A percentile compares a stretch with the other conserved stretches of the same genome.
phyloP scores from a whole-genome alignment of 306 rosid species.

The Aeschynomene evenia region DNA sequence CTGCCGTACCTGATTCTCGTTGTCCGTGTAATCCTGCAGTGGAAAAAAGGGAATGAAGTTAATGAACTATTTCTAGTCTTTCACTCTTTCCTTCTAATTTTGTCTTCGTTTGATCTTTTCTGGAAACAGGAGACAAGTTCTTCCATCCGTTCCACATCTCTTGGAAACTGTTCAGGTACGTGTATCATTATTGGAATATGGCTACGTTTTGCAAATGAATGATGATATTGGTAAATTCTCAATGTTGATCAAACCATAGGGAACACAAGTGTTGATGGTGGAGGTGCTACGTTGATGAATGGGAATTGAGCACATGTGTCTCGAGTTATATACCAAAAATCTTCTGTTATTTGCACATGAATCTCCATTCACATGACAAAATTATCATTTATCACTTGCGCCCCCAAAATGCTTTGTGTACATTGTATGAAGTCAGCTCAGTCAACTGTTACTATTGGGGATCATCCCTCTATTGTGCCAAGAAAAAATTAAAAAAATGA shows the following conservation, averaged over 20 bases:
- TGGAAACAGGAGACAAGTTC: slow-evolving; percentile 81
- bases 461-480: slow-evolving; percentile 12
- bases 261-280: too few relatives aligned
- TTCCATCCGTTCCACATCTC: slow-evolving; percentile 78
- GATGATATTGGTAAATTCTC: too few relatives aligned
- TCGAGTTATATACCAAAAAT: too few relatives aligned
- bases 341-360: too few relatives aligned
- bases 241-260: too few relatives aligned
- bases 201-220: neutral
- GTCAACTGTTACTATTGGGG: neutral
- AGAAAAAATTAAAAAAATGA: neutral
- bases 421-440: neutral
- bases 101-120: neutral
- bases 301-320: too few relatives aligned
- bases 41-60: neutral
- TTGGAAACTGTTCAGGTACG: slow-evolving; percentile 77
- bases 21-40: neutral
- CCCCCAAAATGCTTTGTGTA: neutral
- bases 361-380: too few relatives aligned
- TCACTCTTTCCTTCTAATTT: neutral
- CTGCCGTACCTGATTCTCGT: too few relatives aligned
- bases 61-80: neutral
- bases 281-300: too few relatives aligned
- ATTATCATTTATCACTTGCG: too few relatives aligned
- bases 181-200: neutral